Evolutionary conservation across 2,329 filamentous ascomycete species (phyloP), one percentile per base, ranked within the genome.

Genomic region (Monilinia laxa): DNA sequence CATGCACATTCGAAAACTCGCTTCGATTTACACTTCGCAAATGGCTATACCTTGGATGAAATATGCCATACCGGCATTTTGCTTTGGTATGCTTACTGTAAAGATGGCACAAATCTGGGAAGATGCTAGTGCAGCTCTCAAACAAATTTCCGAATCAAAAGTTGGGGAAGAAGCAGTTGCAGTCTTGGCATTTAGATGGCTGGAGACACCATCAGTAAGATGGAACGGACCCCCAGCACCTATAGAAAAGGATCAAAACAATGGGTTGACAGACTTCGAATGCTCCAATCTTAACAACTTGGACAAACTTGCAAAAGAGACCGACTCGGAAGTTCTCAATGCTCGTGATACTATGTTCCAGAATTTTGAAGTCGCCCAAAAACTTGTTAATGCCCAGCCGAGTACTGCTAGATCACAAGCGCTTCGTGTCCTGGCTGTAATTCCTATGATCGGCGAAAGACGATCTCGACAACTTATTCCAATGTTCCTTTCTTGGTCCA

Each of bases 1-100:
- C 2, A 96, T 97, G 85, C 88, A 94, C 69, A 84, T 97, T 64
- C 90, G 94, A 57, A 93, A 92, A 73, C 83, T 77, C 11, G 89
- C 84, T 2, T 79, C 83, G 20, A 76, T 82, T 25, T 78, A 78
- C 18, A 79, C 83, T 64, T 79, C 79, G 40, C 96, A 95, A 75
- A 79, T 84, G 7, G 79, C 84, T 2, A 82, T 85, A 49, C 85
- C 85, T 1, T 91, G 89, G 86, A 79, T 96, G 70, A 82, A 85
- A 67, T 83, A 85, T 72, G 87, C 92, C 9, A 84, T 98, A 40
- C 91, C 93, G 0, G 84, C 86, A 0, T 98, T 93, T 74, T 88
- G 92, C 73, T 97, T 97, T 73, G 95, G 95, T 59, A 85, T 97
- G 78, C 83, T 98, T 68, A 95, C 93, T 0, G 87, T 96, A 59